phyloP scores from a whole-genome alignment of 441 rosid genomes.

The Croton setiger region DNA sequence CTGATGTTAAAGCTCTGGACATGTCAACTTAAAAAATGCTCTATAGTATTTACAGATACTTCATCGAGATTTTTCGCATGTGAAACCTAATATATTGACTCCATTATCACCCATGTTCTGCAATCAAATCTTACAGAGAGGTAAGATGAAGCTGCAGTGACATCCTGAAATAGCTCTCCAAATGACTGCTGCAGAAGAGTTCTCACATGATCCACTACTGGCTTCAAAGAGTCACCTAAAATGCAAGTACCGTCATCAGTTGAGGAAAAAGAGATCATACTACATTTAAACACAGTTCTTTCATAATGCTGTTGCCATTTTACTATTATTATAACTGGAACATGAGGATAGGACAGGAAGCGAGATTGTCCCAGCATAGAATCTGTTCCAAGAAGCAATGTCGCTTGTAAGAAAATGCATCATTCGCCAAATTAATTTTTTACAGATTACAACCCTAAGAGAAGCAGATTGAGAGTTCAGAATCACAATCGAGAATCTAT shows the following conservation, averaged over 20 bases:
- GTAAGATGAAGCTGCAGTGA: slow-evolving; percentile 33
- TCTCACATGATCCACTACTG: slow-evolving; percentile 28
- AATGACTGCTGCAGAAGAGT: slow-evolving; percentile 36
- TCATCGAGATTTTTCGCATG: too few relatives aligned
- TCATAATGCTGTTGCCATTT: slow-evolving; percentile 17
- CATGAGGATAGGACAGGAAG: background rate
- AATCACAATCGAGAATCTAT: background rate
- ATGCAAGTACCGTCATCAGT: slow-evolving; percentile 5
- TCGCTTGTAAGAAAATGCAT: background rate
- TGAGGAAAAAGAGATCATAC: background rate
- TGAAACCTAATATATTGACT: background rate
- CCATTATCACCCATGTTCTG: too few relatives aligned
- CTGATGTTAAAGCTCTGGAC: background rate
- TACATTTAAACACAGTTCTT: background rate
- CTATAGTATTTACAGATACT: too few relatives aligned
- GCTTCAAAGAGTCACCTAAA: slow-evolving; percentile 49
- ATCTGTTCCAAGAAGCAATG: background rate
- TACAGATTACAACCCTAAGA: background rate
- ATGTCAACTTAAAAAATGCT: background rate
- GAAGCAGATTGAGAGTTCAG: background rate
- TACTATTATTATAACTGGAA: background rate
- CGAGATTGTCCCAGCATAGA: background rate
- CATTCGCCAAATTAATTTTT: background rate
- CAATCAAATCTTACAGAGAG: slow-evolving; percentile 42
- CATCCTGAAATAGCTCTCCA: slow-evolving; percentile 37